phyloP scores from a whole-genome alignment of 2,329 filamentous ascomycete species.

The Delphinella strobiligena region DNA sequence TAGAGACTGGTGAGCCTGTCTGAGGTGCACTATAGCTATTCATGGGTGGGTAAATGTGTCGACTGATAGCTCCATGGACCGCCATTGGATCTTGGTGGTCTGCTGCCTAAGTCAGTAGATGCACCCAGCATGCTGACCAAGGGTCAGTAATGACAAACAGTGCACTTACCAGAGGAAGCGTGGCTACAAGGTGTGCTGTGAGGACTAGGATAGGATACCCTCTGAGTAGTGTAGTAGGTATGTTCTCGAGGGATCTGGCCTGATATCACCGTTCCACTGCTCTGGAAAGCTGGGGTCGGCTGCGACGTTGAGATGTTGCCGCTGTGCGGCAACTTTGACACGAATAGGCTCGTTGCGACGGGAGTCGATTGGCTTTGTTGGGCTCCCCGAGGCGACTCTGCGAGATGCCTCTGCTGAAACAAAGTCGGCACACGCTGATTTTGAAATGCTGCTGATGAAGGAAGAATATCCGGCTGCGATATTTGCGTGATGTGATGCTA shows the following conservation, averaged over 20 bases:
- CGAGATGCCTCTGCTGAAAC: not conserved
- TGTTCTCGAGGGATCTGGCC: not conserved
- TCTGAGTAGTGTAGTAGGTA: constrained; percentile 62
- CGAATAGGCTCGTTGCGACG: not conserved
- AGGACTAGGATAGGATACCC: constrained; percentile 65
- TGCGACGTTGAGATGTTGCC: not conserved
- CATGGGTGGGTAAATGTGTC: constrained; percentile 68
- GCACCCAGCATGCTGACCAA: not conserved
- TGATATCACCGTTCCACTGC: not conserved
- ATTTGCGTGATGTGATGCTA: constrained; percentile 6
- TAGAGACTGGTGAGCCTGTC: constrained; percentile 86
- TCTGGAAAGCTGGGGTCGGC: not conserved
- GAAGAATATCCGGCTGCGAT: constrained; percentile 1
- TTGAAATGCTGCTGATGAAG: constrained; percentile 1
- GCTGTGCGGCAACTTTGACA: not conserved
- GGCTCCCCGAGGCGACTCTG: constrained; percentile 4
- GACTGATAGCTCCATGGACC: constrained; percentile 50
- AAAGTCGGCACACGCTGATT: not conserved
- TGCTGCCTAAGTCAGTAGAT: constrained; percentile 31
- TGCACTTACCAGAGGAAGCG: constrained; percentile 65
- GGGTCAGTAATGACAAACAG: not conserved
- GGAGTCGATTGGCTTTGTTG: constrained; percentile 1
- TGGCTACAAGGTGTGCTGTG: constrained; percentile 74
- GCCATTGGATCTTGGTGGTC: constrained; percentile 63
- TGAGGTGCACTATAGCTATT: constrained; percentile 74